These are phyloP conservation scores for Exophiala alcalophila DNA, from an alignment of 2,329 filamentous ascomycete species.

Conservation along the genomic window DNA sequence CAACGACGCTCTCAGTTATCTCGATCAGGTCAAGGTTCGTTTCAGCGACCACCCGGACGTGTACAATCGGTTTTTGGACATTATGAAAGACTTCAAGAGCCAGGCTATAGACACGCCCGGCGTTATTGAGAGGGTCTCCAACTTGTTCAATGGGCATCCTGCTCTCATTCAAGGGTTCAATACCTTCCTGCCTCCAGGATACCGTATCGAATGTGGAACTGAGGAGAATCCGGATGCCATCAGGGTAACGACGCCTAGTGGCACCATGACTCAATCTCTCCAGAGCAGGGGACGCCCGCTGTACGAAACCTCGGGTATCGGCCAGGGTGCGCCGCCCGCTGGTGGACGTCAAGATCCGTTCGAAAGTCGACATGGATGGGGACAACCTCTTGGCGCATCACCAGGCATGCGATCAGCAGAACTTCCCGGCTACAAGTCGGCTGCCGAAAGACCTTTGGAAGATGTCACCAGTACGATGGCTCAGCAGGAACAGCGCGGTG, in stretches of 20 bases:
- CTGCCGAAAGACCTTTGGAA: slow-evolving; percentile 20
- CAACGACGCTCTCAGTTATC: slow-evolving; percentile 83
- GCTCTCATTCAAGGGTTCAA: slow-evolving; percentile 97
- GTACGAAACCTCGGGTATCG: slow-evolving; percentile 28
- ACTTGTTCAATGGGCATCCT: slow-evolving; percentile 91
- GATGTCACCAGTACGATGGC: slow-evolving; percentile 23
- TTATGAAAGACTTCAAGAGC: slow-evolving; percentile 99
- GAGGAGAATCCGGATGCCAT: slow-evolving; percentile 95
- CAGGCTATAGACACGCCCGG: slow-evolving; percentile 97
- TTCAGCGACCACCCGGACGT: slow-evolving; percentile 97
- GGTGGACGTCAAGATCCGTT: slow-evolving; percentile 24
- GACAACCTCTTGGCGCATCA: slow-evolving; percentile 31
- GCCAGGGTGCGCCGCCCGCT: slow-evolving; percentile 22
- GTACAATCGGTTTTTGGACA: slow-evolving; percentile 94
- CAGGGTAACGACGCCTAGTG: slow-evolving; percentile 92
- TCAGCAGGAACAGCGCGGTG: slow-evolving; percentile 27
- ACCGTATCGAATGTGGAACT: slow-evolving; percentile 92
- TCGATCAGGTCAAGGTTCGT: slow-evolving; percentile 97
- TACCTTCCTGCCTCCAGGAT: slow-evolving; percentile 92
- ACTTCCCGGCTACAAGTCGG: slow-evolving; percentile 24
- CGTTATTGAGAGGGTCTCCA: slow-evolving; percentile 93
- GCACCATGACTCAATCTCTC: slow-evolving; percentile 92
- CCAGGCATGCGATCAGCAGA: slow-evolving; percentile 31
- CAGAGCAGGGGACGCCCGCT: slow-evolving; percentile 42
- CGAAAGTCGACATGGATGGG: slow-evolving; percentile 28